Conservation (phyloP, 2,329 filamentous ascomycete genomes). For the Mycocentrospora acerina region DNA sequence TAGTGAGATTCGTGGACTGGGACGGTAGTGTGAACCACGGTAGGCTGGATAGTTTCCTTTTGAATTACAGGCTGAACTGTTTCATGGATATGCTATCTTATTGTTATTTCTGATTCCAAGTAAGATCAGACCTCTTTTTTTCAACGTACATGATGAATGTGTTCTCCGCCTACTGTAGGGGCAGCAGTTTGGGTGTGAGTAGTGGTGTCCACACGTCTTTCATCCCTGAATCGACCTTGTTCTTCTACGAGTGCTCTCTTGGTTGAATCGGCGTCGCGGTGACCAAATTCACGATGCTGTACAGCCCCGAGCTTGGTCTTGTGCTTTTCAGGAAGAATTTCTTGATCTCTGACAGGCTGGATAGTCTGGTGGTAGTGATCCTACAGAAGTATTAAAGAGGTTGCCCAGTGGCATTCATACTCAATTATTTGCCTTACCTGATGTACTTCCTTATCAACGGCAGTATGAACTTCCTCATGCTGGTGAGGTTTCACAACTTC, state of each 20-base stretch:
- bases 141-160: too few relatives aligned
- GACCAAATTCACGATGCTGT: conserved; percentile 63
- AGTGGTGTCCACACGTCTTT: conserved; percentile 50
- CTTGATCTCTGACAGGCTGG: conserved; percentile 63
- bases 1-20: conserved; percentile 74
- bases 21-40: conserved; percentile 69
- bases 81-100: conserved; percentile 63
- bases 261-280: conserved; percentile 54
- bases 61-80: conserved; percentile 70
- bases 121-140: too few relatives aligned
- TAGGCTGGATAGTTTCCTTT: conserved; percentile 67
- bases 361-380: conserved; percentile 71
- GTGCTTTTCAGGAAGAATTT: conserved; percentile 63
- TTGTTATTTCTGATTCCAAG: too few relatives aligned
- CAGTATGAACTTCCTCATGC: conserved; percentile 63
- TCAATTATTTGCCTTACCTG: too few relatives aligned
- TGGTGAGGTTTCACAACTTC: conserved; percentile 62
- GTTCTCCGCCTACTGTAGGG: conserved; percentile 53
- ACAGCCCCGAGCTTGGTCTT: conserved; percentile 59
- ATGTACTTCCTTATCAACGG: conserved; percentile 68
- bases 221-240: conserved; percentile 55
- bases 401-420: too few relatives aligned
- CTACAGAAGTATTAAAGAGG: too few relatives aligned
- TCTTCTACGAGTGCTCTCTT: conserved; percentile 48
- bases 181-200: conserved; percentile 52